These are phyloP conservation scores for Fusarium udum DNA, from an alignment of 2,329 filamentous ascomycete species.

Conservation along the genomic window DNA sequence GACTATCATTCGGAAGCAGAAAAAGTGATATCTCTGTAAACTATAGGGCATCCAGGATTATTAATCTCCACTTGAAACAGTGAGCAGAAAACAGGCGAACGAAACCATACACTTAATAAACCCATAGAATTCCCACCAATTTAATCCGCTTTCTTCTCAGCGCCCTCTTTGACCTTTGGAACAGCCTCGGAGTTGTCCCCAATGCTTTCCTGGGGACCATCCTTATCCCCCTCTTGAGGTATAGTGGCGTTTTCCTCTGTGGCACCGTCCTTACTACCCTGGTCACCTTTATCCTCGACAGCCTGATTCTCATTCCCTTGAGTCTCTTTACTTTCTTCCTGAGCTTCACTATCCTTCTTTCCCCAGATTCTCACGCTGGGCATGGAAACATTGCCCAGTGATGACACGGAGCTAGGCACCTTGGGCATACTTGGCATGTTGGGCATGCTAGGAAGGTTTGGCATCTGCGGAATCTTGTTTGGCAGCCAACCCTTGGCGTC, in stretches of 20 bases:
- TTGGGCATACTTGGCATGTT: slow-evolving; percentile 46
- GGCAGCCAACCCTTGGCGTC: slow-evolving; percentile 57
- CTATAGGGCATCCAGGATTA: neutral
- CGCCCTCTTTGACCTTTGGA: neutral
- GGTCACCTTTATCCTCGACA: neutral
- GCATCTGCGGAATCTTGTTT: slow-evolving; percentile 52
- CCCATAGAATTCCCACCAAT: no score
- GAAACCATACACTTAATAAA: no score
- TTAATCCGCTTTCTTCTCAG: neutral
- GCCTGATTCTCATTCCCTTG: neutral
- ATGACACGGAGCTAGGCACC: slow-evolving; percentile 43
- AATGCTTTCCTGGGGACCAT: neutral
- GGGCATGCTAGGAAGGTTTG: slow-evolving; percentile 46
- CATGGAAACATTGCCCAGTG: slow-evolving; percentile 45
- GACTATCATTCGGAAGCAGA: neutral
- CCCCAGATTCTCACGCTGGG: slow-evolving; percentile 46
- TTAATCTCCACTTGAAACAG: neutral
- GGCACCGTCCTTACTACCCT: neutral
- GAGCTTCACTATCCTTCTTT: slow-evolving; percentile 30
- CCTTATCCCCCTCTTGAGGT: neutral
- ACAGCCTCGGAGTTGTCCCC: neutral
- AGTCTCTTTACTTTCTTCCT: neutral
- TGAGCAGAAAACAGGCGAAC: neutral
- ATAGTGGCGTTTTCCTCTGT: neutral
- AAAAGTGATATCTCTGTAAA: neutral